Evolutionary conservation across 805 yeast species (phyloP), one percentile per base, ranked within the genome.

Genomic region (Yarrowia bubula): DNA sequence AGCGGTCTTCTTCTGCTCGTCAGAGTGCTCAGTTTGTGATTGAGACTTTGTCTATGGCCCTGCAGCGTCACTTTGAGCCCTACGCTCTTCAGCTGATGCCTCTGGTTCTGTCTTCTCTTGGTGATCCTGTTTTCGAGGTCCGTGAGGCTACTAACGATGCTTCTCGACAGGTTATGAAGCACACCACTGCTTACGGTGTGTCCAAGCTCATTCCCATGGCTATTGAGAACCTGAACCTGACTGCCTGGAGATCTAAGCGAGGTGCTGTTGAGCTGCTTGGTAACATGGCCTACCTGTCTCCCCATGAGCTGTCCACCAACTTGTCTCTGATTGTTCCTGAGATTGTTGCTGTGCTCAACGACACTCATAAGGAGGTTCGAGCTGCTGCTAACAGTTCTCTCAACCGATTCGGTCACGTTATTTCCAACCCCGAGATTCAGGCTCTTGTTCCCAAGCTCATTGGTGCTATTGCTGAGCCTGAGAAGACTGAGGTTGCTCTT

Each of bases 281-380:
- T 76, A 86, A 97, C 28, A 95, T 95, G 99, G 99, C 99, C 0
- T 95, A 92, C 75, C 81, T 95, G 68, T 97, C 93, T 72, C 99
- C 99, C 3, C 83, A 95, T 2, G 99, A 95, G 74, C 80, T 95
- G 69, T 91, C 98, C 1, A 83, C 92, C 0, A 91, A 97, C 0
- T 80, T 95, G 70, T 89, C 97, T 0, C 85, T 86, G 0, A 93
- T 95, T 78, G 90, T 95, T 67, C 99, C 99, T 1, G 96, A 93
- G 73, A 92, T 95, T 77, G 99, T 93, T 65, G 92, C 95, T 68
- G 97, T 92, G 31, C 80, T 95, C 73, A 92, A 89, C 72, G 99
- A 95, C 72, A 85, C 98, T 0, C 99, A 95, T 76, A 93, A 93
- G 73, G 99, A 95, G 73, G 99, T 95, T 18, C 83, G 99, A 67